These are phyloP conservation scores for Marasmius tenuissimus DNA, from an alignment of 1,284 basidiomycete genomes.

Conservation along the genomic window DNA sequence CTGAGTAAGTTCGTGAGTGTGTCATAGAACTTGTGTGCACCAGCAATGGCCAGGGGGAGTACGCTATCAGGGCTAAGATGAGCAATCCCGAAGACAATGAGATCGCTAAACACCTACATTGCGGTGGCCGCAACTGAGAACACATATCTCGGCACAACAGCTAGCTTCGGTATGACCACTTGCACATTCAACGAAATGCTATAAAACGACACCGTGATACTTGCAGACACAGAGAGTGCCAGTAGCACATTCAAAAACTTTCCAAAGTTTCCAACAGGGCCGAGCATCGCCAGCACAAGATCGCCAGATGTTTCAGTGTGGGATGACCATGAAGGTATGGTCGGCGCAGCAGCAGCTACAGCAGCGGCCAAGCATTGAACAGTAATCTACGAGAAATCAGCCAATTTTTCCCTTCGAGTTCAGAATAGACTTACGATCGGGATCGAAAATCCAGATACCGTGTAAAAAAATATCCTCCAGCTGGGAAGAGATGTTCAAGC, in stretches of 20 bases:
- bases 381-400: slow-evolving; percentile 36
- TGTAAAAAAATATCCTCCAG: slow-evolving; percentile 69
- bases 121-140: slow-evolving; percentile 83
- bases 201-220: slow-evolving; percentile 85
- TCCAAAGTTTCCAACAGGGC: slow-evolving; percentile 72
- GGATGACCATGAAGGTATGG: slow-evolving; percentile 68
- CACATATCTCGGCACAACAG: slow-evolving; percentile 78
- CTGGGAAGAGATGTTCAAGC: slow-evolving; percentile 30
- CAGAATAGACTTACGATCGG: slow-evolving; percentile 51
- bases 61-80: slow-evolving; percentile 26
- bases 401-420: neutral
- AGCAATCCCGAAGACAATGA: neutral
- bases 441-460: slow-evolving; percentile 76
- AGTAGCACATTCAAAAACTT: slow-evolving; percentile 87
- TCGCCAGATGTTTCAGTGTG: slow-evolving; percentile 62
- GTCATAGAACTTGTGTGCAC: slow-evolving; percentile 65
- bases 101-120: slow-evolving; percentile 50
- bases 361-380: slow-evolving; percentile 80
- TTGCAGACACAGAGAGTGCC: slow-evolving; percentile 79
- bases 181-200: slow-evolving; percentile 84
- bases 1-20: slow-evolving; percentile 70
- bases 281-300: slow-evolving; percentile 74
- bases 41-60: slow-evolving; percentile 66
- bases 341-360: slow-evolving; percentile 54
- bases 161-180: slow-evolving; percentile 67